phyloP scores from a whole-genome alignment of 257 asterid species.

The Petunia axillaris region DNA sequence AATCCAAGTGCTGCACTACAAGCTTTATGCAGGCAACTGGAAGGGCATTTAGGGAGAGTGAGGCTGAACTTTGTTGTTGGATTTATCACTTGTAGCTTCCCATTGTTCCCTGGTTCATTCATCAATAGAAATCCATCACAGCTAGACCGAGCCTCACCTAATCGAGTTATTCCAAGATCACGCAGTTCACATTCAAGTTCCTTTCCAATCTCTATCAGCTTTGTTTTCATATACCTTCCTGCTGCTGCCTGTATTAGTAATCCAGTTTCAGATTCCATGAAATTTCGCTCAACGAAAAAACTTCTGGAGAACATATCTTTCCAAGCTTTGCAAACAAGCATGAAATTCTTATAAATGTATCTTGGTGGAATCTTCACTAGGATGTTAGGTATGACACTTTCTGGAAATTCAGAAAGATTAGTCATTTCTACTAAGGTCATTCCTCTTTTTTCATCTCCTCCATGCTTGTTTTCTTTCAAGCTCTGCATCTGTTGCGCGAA shows the following conservation, averaged over 20 bases:
- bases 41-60: conserved; percentile 23
- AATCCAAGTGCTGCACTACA: conserved; percentile 31
- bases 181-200: conserved; percentile 4
- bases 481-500: neutral
- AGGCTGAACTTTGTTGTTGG: conserved; percentile 3
- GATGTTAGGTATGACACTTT: conserved; percentile 24
- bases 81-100: conserved; percentile 25
- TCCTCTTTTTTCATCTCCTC: neutral
- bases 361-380: conserved; percentile 28
- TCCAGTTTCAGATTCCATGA: neutral
- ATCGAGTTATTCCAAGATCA: conserved; percentile 19
- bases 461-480: neutral
- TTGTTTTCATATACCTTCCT: neutral
- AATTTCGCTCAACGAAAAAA: conserved; percentile 20
- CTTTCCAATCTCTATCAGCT: conserved; percentile 14
- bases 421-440: conserved; percentile 1
- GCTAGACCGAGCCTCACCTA: conserved; percentile 20
- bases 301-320: neutral
- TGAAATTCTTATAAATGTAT: conserved; percentile 13
- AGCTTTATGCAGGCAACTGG: conserved; percentile 8
- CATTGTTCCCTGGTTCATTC: neutral
- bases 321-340: conserved; percentile 29
- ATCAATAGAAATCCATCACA: conserved; percentile 34
- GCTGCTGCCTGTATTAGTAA: conserved; percentile 20
- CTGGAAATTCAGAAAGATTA: conserved; percentile 16